Evolutionary conservation across 2,329 filamentous ascomycete genomes (phyloP).

Genomic region (Aspergillus ustus): DNA sequence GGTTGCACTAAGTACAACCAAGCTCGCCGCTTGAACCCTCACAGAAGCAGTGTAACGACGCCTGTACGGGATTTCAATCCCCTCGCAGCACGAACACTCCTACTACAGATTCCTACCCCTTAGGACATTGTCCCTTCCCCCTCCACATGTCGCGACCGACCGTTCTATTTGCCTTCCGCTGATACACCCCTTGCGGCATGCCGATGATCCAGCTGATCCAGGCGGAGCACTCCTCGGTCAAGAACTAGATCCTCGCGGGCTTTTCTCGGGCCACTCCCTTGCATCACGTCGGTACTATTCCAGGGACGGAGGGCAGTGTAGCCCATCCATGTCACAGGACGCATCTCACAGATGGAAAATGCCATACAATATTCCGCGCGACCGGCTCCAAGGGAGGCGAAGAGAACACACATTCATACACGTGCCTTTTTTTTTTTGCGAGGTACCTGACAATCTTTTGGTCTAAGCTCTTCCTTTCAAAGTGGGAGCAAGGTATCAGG

Average conservation of each 20-base stretch:
- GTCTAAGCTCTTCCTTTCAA: too few species aligned
- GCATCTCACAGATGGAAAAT: background rate
- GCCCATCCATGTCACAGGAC: background rate
- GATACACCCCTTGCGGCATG: conserved; percentile 4
- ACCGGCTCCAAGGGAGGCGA: background rate
- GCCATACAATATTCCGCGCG: background rate
- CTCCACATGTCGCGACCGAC: background rate
- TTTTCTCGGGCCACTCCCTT: background rate
- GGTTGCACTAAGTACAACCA: background rate
- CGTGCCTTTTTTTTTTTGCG: too few species aligned
- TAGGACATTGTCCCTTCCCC: background rate
- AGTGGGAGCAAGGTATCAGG: too few species aligned
- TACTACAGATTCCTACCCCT: background rate
- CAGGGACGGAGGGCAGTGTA: background rate
- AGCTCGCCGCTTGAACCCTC: background rate
- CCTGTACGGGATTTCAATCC: background rate
- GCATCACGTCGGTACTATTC: background rate
- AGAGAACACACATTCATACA: background rate
- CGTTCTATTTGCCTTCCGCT: background rate
- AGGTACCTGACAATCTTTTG: too few species aligned
- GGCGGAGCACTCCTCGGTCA: background rate
- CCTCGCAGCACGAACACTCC: background rate
- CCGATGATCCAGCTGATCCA: background rate
- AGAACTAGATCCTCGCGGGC: background rate
- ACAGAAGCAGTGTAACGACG: background rate